Conservation (phyloP, 139 green algal species). For the Chlamydomonas schloesseri region DNA sequence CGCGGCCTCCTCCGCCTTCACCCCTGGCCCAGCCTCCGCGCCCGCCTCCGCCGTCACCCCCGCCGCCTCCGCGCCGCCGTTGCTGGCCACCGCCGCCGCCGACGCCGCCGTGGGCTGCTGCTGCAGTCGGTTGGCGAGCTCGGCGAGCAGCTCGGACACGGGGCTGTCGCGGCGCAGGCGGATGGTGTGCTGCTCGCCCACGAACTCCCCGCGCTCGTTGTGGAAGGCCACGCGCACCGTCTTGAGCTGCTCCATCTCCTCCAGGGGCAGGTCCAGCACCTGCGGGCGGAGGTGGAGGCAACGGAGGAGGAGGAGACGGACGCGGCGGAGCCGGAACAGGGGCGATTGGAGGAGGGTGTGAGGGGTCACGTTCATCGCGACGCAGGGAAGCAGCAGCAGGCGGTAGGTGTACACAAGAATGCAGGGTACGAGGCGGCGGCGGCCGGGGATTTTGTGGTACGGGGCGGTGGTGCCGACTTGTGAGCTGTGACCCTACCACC, state of each 20-base stretch:
- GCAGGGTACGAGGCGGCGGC: no score
- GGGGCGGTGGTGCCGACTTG: no score
- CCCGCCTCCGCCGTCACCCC: not conserved
- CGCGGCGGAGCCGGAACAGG: no score
- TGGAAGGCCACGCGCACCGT: conserved; percentile 76
- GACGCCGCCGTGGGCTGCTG: conserved; percentile 21
- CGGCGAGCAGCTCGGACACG: conserved; percentile 81
- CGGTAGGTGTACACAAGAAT: no score
- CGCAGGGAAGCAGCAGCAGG: no score
- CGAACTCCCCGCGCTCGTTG: conserved; percentile 82
- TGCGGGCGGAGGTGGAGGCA: not conserved
- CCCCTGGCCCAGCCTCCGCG: not conserved
- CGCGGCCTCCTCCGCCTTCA: not conserved
- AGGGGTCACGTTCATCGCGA: no score
- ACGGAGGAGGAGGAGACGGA: no score
- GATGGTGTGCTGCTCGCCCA: conserved; percentile 76
- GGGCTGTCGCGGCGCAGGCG: conserved; percentile 70
- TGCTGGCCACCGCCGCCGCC: conserved; percentile 15
- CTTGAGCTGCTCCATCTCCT: conserved; percentile 81
- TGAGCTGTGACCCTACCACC: no score
- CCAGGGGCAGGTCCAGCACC: conserved; percentile 93
- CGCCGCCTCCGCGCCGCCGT: not conserved
- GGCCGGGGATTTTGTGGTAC: no score
- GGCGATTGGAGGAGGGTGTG: no score
- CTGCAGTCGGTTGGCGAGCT: conserved; percentile 69